Conservation (phyloP, 2,329 filamentous ascomycete species). For the Xylariales sp. region DNA sequence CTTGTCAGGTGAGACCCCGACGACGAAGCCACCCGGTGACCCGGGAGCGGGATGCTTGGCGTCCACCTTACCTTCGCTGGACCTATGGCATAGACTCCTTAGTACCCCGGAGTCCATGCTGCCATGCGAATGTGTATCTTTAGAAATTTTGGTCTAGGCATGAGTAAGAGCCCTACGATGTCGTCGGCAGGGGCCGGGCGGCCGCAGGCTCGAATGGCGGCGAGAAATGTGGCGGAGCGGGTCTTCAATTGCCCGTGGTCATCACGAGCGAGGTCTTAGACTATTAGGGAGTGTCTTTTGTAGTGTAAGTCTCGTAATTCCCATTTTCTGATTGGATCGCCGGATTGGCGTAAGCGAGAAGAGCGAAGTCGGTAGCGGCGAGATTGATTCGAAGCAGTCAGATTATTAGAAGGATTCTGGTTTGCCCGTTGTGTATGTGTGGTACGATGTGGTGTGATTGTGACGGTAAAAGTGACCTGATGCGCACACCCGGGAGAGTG, state of each 20-base stretch:
- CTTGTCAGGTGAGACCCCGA: slow-evolving; percentile 30
- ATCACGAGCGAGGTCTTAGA: slow-evolving; percentile 6
- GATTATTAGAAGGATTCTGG: slow-evolving; percentile 32
- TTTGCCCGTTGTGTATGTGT: slow-evolving; percentile 30
- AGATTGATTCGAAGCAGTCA: not conserved
- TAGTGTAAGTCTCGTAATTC: slow-evolving; percentile 8
- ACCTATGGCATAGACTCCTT: slow-evolving; percentile 12
- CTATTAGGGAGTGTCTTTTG: not conserved
- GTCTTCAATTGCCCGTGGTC: slow-evolving; percentile 25
- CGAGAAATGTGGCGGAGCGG: slow-evolving; percentile 17
- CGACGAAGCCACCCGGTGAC: slow-evolving; percentile 13
- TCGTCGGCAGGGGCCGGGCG: slow-evolving; percentile 32
- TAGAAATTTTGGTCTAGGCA: not conserved
- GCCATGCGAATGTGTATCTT: slow-evolving; percentile 7
- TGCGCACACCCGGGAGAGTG: slow-evolving; percentile 35
- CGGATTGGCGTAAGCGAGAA: slow-evolving; percentile 3
- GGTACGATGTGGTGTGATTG: slow-evolving; percentile 39
- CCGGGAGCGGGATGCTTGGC: slow-evolving; percentile 21
- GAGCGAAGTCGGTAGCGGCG: not conserved
- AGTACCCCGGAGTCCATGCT: slow-evolving; percentile 13
- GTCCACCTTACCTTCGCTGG: not conserved
- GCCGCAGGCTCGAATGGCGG: not conserved
- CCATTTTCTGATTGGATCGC: not conserved
- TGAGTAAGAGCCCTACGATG: not conserved
- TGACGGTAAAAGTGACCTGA: slow-evolving; percentile 38